Evolutionary conservation across 371 early-diverging fungal species (phyloP), one percentile per base, ranked within the genome.

Genomic region (Mortierella sp.): DNA sequence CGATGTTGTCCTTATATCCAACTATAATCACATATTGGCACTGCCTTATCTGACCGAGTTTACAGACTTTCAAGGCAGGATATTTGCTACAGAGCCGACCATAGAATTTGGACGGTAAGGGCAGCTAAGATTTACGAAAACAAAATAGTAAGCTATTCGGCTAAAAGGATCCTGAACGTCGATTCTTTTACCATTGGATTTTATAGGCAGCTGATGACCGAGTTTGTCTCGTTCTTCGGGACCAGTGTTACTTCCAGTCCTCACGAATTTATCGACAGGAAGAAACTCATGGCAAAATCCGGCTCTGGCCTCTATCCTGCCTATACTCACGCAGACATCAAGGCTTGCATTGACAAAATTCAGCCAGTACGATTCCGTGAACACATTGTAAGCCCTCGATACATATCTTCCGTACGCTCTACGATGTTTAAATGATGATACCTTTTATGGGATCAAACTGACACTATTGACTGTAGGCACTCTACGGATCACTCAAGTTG

Each of bases 41-140:
- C 84, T 97, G 39, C 97, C 97, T 12, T 96, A 88, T 66, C 78
- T 96, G 64, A 95, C 96, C 0, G 96, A 96, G 70, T 93, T 92
- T 84, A 87, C 94, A 10, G 92, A 90, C 28, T 97, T 97, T 77
- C 87, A 91, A 51, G 97, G 97, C 18, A 88, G 88, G 24, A 91
- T 96, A 10, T 89, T 89, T 84, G 93, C 94, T 1, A 95, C 96
- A 1, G 96, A 94, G 73, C 94, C 96, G 0, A 91, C 94, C 0
- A 90, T 93, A 66, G 91, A 90, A 68, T 95, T 94, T 86, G 94
- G 92, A 75, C 65, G 90, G 84, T 92, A 86, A 24, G 24, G 55
- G 8, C 55, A 26, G 6, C 5, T 54, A 8, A 24, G 24, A 9
- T n/a, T 9, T 28, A 30, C 20, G 11, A 28, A 55, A 24, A 6